These are phyloP conservation scores for Botryosphaeria agaves DNA, from an alignment of 2,329 filamentous ascomycete species.

Conservation along the genomic window DNA sequence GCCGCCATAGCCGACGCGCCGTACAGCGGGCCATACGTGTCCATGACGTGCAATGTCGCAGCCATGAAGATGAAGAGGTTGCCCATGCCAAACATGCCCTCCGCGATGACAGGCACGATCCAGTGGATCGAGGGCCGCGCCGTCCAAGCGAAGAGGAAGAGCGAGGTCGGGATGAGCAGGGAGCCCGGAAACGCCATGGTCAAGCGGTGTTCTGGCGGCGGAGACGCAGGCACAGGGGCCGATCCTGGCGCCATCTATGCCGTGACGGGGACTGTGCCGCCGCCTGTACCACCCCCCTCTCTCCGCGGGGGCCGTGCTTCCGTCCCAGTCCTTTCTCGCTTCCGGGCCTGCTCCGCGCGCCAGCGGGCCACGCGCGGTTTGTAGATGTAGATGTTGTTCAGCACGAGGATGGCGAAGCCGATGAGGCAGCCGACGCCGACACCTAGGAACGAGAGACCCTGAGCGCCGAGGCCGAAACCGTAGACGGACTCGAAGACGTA, in stretches of 20 bases:
- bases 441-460: conserved; percentile 51
- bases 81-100: conserved; percentile 25
- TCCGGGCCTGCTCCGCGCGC: conserved; percentile 45
- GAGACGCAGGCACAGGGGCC: too few relatives aligned
- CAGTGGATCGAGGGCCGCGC: conserved; percentile 20
- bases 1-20: conserved; percentile 37
- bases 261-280: too few relatives aligned
- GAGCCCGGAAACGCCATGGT: conserved; percentile 56
- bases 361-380: conserved; percentile 35
- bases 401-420: conserved; percentile 42
- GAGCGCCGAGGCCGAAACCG: conserved; percentile 42
- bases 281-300: too few relatives aligned
- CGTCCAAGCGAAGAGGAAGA: conserved; percentile 28
- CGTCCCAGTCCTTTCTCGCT: too few relatives aligned
- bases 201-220: too few relatives aligned
- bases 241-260: too few relatives aligned
- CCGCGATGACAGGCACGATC: conserved; percentile 24
- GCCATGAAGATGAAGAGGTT: conserved; percentile 34
- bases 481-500: conserved; percentile 48
- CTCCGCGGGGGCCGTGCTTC: too few relatives aligned
- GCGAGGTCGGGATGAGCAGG: conserved; percentile 31
- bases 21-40: conserved; percentile 50
- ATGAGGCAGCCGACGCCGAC: conserved; percentile 44
- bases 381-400: conserved; percentile 36
- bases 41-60: conserved; percentile 41